Conservation (phyloP, 176 grass and related monocot genomes). For the Triticum monococcum region DNA sequence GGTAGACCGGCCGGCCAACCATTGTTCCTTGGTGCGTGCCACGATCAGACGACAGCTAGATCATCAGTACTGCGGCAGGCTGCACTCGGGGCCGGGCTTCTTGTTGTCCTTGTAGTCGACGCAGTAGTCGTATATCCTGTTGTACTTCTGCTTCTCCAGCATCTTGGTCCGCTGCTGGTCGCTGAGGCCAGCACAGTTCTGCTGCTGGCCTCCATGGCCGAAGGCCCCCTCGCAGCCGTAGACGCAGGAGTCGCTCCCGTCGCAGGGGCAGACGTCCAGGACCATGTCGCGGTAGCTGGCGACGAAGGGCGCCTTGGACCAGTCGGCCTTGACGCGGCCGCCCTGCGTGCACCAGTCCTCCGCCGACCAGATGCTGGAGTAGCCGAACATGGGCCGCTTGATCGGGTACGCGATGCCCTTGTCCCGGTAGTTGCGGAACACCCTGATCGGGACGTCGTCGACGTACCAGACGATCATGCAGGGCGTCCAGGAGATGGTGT, state of each 20-base stretch:
- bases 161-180: neutral
- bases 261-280: neutral
- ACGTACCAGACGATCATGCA: slow-evolving; percentile 47
- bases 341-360: slow-evolving; percentile 72
- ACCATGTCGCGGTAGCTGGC: neutral
- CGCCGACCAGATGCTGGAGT: slow-evolving; percentile 80
- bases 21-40: neutral
- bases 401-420: slow-evolving; percentile 52
- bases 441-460: slow-evolving; percentile 52
- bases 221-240: neutral
- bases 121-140: neutral
- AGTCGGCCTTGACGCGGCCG: slow-evolving; percentile 62
- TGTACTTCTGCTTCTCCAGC: neutral
- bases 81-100: neutral
- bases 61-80: neutral
- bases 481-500: slow-evolving; percentile 81
- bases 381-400: slow-evolving; percentile 39
- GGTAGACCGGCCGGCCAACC: neutral
- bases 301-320: slow-evolving; percentile 52
- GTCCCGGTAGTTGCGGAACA: slow-evolving; percentile 53
- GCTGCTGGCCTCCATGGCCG: neutral
- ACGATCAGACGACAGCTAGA: neutral
- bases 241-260: neutral
- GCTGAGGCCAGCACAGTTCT: neutral
- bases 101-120: neutral